Percentiles rank a stretch among this genome's conserved stretches.
Evolutionary conservation across 2,329 filamentous ascomycete species (phyloP).

Genomic region (Calonectria leucothoes): DNA sequence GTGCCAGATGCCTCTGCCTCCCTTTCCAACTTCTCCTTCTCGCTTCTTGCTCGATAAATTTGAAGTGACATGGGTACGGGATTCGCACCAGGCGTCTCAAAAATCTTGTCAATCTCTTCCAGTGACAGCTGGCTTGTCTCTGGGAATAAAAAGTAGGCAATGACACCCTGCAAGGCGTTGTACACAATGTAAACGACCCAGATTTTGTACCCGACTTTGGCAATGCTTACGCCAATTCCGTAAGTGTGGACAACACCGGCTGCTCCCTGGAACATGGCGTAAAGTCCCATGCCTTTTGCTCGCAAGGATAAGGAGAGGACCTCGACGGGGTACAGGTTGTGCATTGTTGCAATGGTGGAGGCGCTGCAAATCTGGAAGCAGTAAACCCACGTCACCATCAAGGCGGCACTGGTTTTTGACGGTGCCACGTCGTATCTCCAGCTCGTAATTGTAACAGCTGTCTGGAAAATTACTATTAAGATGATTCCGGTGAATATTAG

Average conservation of each 20-base stretch:
- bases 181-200: conserved; percentile 38
- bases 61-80: conserved; percentile 14
- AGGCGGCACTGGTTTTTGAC: background rate
- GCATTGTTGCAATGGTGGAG: conserved; percentile 39
- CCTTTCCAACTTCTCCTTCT: conserved; percentile 5
- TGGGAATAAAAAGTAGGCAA: conserved; percentile 35
- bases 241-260: conserved; percentile 37
- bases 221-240: conserved; percentile 35
- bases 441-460: conserved; percentile 37
- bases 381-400: conserved; percentile 37
- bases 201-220: conserved; percentile 35
- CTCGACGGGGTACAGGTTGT: conserved; percentile 39
- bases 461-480: conserved; percentile 31
- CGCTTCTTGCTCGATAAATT: conserved; percentile 17
- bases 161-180: conserved; percentile 30
- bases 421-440: conserved; percentile 18
- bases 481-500: conserved; percentile 35
- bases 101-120: conserved; percentile 39
- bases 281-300: conserved; percentile 39
- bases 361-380: conserved; percentile 38
- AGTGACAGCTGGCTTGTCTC: conserved; percentile 37
- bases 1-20: background rate
- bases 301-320: conserved; percentile 32
- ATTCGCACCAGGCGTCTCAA: conserved; percentile 29
- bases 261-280: conserved; percentile 39